phyloP scores from a whole-genome alignment of 1,284 basidiomycete genomes.

The Schizophyllum commune region DNA sequence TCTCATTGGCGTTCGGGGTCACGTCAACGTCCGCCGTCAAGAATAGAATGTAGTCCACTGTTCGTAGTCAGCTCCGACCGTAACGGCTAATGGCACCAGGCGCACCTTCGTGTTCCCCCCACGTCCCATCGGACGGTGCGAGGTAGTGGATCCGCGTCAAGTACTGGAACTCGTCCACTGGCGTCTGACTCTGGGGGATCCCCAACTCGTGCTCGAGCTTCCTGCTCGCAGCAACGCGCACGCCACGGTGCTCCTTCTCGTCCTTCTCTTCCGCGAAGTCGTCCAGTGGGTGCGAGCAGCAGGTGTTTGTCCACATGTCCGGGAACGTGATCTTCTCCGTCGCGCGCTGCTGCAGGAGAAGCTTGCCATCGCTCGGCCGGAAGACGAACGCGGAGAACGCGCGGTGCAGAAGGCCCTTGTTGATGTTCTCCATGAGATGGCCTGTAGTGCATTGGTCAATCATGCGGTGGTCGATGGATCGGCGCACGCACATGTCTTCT shows the following conservation, averaged over 20 bases:
- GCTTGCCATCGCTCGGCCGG: slow-evolving; percentile 86
- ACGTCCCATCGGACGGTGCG: slow-evolving; percentile 86
- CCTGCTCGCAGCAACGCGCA: slow-evolving; percentile 82
- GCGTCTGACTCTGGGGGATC: slow-evolving; percentile 74
- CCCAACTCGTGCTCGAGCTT: slow-evolving; percentile 98
- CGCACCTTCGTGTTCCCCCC: slow-evolving; percentile 98
- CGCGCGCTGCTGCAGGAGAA: slow-evolving; percentile 94
- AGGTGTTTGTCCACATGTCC: slow-evolving; percentile 99
- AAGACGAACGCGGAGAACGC: slow-evolving; percentile 99
- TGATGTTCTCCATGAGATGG: slow-evolving; percentile 97
- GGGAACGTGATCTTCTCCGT: slow-evolving; percentile 99
- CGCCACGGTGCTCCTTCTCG: slow-evolving; percentile 78
- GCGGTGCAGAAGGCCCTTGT: slow-evolving; percentile 90
- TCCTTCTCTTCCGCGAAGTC: slow-evolving; percentile 83
- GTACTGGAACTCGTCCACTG: slow-evolving; percentile 87
- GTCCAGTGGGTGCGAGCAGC: slow-evolving; percentile 94
- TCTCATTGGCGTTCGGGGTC: slow-evolving; percentile 85
- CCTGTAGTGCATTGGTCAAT: slow-evolving; percentile 39
- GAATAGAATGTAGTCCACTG: slow-evolving; percentile 99
- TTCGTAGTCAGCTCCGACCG: slow-evolving; percentile 1
- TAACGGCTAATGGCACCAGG: slow-evolving; percentile 12
- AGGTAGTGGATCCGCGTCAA: slow-evolving; percentile 97
- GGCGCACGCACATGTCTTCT: slow-evolving; percentile 83
- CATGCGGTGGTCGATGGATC: slow-evolving; percentile 2
- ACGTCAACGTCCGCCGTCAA: slow-evolving; percentile 86